Conservation (phyloP, 371 early-diverging fungal species). For the Mucor racemosus region DNA sequence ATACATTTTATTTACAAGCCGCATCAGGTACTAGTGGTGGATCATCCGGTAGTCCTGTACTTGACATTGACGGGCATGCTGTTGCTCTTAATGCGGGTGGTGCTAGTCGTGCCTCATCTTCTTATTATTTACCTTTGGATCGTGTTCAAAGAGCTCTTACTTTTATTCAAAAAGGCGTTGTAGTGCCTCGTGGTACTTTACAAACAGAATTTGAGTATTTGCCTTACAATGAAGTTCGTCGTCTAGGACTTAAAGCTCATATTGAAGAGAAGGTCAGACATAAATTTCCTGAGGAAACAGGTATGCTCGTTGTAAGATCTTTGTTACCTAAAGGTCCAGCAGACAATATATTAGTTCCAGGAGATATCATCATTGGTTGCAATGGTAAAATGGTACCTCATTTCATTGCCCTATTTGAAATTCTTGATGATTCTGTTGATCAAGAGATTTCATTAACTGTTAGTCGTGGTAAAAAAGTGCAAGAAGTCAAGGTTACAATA, state of each 20-base stretch:
- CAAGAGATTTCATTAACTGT: conserved; percentile 61
- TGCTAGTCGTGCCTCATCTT: conserved; percentile 59
- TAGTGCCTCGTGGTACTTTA: conserved; percentile 81
- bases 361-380: conserved; percentile 74
- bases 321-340: conserved; percentile 81
- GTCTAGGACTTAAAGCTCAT: conserved; percentile 59
- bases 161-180: conserved; percentile 56
- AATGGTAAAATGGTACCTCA: conserved; percentile 69
- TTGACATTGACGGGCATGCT: conserved; percentile 72
- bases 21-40: conserved; percentile 68
- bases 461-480: conserved; percentile 70
- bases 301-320: conserved; percentile 75
- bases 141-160: conserved; percentile 50
- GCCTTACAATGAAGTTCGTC: conserved; percentile 69
- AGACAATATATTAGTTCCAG: conserved; percentile 65
- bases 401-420: conserved; percentile 71
- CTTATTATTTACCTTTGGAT: conserved; percentile 64
- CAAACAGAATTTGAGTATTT: conserved; percentile 73
- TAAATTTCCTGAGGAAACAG: conserved; percentile 62
- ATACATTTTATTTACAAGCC: conserved; percentile 74
- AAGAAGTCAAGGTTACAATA: conserved; percentile 57
- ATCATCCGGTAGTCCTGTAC: conserved; percentile 72
- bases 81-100: conserved; percentile 76
- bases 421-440: conserved; percentile 75
- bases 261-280: conserved; percentile 70